Base-by-base conservation (phyloP, 2,329 filamentous ascomycete species). In the Aspergillus persii region DNA sequence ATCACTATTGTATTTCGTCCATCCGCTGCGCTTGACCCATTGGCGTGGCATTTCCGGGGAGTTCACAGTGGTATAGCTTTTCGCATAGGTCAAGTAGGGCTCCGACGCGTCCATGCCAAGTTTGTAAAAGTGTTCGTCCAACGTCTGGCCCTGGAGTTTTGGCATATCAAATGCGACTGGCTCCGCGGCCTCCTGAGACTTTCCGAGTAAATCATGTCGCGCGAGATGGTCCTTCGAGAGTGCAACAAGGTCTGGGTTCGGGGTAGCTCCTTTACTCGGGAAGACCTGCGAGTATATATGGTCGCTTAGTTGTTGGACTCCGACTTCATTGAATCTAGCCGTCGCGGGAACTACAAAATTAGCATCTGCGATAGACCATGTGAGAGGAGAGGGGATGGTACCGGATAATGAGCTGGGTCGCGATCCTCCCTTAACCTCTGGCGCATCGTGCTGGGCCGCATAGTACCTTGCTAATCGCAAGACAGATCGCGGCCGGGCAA, bases 91-190 rank as follows among this genome's bases (percentile, higher is more conserved):
- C 49, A 98, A 75, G 68, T 90, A 97, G 0, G 95, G 94, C 66
- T 97, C 91, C 4, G 92, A 91, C 48, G 89, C 88, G 73, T 97
- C 92, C 72, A 89, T 83, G 27, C 94, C 96, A 8, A 99, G 84
- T 71, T 86, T 92, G 77, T 92, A 83, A 71, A 99, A 99, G 76
- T 99, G 96, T 73, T 98, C 93, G 73, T 99, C 95, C 9, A 99
- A 81, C 0, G 89, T 91, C 31, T 83, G 73, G 12, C 95, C 95
- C 61, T 92, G 89, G 1, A 99, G 82, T 1, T 81, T 76, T 0
- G 95, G 95, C 3, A 98, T 79, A 68, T 97, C 88, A 73, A 99
- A 96, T 9, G 86, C 90, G 69, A 99, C 88, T 0, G 95, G 91
- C 0, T 83, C 78, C 30, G 81, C 66, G 48, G 85, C 86, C 75